A percentile compares a stretch with the other conserved stretches of the same genome.
Evolutionary conservation across 352 stramenopile genomes (phyloP).

Genomic region (Peronospora belbahrii): DNA sequence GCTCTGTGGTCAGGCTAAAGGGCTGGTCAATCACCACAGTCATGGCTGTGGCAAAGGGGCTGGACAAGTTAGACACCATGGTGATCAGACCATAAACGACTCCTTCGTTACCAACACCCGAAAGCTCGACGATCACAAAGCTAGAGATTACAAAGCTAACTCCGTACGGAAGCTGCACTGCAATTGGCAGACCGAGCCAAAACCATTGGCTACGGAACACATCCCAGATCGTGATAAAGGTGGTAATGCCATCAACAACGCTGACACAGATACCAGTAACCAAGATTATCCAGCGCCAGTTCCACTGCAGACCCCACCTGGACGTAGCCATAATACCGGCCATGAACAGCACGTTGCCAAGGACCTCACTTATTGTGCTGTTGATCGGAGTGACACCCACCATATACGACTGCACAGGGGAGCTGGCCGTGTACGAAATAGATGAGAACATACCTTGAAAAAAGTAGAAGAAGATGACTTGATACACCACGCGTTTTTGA

Average conservation of each 20-base stretch:
- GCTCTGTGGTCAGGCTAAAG: slow-evolving; percentile 24
- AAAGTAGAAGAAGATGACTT: slow-evolving; percentile 26
- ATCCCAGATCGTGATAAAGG: slow-evolving; percentile 27
- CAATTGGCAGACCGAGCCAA: slow-evolving; percentile 27
- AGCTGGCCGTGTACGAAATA: slow-evolving; percentile 28
- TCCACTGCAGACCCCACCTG: slow-evolving; percentile 27
- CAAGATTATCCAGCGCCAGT: slow-evolving; percentile 30
- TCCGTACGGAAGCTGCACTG: slow-evolving; percentile 31
- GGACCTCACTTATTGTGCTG: slow-evolving; percentile 25
- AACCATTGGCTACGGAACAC: slow-evolving; percentile 32
- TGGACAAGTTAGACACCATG: slow-evolving; percentile 28
- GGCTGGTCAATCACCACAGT: slow-evolving; percentile 26
- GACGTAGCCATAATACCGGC: slow-evolving; percentile 27
- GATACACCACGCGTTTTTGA: slow-evolving; percentile 21
- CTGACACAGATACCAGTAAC: slow-evolving; percentile 23
- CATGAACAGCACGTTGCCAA: slow-evolving; percentile 28
- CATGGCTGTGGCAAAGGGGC: slow-evolving; percentile 24
- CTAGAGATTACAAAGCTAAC: slow-evolving; percentile 31
- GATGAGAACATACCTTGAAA: slow-evolving; percentile 33
- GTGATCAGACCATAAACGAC: slow-evolving; percentile 35
- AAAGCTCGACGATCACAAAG: slow-evolving; percentile 35
- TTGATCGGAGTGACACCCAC: slow-evolving; percentile 30
- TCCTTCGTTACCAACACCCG: slow-evolving; percentile 33
- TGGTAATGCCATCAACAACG: slow-evolving; percentile 20
- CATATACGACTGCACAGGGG: slow-evolving; percentile 29